Base-by-base conservation (phyloP, 75 land plant genomes). In the Selaginella tamariscina region DNA sequence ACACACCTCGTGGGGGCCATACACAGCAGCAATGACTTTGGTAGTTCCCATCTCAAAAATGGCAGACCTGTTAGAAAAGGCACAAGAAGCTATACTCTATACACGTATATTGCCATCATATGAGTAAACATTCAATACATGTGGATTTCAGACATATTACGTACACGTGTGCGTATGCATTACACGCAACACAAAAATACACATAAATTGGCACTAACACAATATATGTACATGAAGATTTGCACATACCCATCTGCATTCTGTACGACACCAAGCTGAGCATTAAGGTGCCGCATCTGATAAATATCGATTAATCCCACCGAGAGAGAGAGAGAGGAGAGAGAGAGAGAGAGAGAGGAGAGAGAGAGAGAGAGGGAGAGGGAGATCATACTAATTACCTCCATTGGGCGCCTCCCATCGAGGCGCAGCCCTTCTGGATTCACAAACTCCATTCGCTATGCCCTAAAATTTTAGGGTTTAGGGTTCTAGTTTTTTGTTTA, bases 21-120 rank as follows among this genome's bases (percentile, higher is more conserved):
- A 95, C 0, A 95, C 97, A 13, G 88, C 92, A 72, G 96, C 96
- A 55, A 95, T 87, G 29, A 95, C 99, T 75, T 89, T 89, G 29
- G 99, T 95, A 69, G 90, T 95, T 15, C 99, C 99, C 96, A 95
- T 95, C 71, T 95, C 92, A 78, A 95, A 95, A 29, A 78, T 72
- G 33, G 97, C 97, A 63, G 97, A 92, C 21, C 97, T 92, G 77
- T 29, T 65, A 8, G 26, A 8, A 59, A 23, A 2, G n/a, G n/a
- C n/a, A n/a, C n/a, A n/a, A n/a, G n/a, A n/a, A n/a, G n/a, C n/a
- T n/a, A n/a, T n/a, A n/a, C n/a, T n/a, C n/a, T n/a, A n/a, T n/a
- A n/a, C n/a, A n/a, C n/a, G n/a, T n/a, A n/a, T n/a, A n/a, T n/a
- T n/a, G n/a, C n/a, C n/a, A n/a, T n/a, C n/a, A n/a, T n/a, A n/a